Evolutionary conservation across 208 protist species (phyloP).

Genomic region (Porcisia hertigi): DNA sequence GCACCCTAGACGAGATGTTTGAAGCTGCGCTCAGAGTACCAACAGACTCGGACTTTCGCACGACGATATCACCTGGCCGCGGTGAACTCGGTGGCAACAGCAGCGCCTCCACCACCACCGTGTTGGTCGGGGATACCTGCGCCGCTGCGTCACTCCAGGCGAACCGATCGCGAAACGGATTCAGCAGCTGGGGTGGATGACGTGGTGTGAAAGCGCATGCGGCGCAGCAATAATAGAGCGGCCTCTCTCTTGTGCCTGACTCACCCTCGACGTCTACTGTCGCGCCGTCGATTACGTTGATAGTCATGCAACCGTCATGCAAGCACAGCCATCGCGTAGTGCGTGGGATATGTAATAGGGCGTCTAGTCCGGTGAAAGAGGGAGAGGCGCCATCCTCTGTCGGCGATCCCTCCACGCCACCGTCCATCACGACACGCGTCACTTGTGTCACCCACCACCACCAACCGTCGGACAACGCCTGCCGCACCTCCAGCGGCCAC

Average conservation of each 20-base stretch:
- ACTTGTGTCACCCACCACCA: conserved; percentile 27
- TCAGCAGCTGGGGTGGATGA: conserved; percentile 10
- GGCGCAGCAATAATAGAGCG: conserved; percentile 10
- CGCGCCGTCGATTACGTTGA: conserved; percentile 32
- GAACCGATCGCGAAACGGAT: conserved; percentile 19
- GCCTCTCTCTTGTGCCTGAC: background rate
- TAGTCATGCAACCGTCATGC: conserved; percentile 52
- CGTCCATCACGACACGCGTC: conserved; percentile 9
- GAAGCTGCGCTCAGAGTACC: background rate
- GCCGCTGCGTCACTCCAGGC: conserved; percentile 11
- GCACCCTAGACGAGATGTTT: background rate
- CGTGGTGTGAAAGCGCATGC: conserved; percentile 26
- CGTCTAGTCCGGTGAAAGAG: background rate
- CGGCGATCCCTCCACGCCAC: background rate
- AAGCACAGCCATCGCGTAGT: conserved; percentile 63
- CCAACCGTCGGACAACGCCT: conserved; percentile 12
- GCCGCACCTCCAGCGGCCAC: conserved; percentile 14
- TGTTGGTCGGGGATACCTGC: background rate
- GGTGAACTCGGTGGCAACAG: conserved; percentile 4
- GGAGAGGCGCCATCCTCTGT: background rate
- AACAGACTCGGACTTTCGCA: background rate
- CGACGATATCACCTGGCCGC: conserved; percentile 4
- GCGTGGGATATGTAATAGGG: conserved; percentile 8
- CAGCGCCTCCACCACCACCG: conserved; percentile 11
- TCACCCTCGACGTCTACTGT: background rate